Evolutionary conservation across 208 protist species (phyloP).

Genomic region (Novymonas esmeraldas): DNA sequence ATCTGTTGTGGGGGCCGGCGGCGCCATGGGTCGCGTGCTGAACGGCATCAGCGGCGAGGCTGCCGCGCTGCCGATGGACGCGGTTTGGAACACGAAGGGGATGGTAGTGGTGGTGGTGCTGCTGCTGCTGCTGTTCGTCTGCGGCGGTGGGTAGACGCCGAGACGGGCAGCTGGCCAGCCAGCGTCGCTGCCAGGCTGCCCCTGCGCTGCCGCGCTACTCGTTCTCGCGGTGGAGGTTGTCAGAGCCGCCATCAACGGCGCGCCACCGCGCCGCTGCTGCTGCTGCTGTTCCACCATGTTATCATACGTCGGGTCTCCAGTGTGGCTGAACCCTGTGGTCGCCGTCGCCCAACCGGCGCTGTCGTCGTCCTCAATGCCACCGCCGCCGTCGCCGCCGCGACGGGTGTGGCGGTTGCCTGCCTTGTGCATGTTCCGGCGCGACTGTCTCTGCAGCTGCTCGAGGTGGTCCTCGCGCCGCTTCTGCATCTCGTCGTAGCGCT

Average conservation of each 20-base stretch:
- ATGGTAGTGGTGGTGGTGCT: not conserved
- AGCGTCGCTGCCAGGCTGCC: too few species aligned
- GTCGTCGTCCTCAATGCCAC: conserved; percentile 4
- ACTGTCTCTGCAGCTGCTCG: not conserved
- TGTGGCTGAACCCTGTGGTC: conserved; percentile 27
- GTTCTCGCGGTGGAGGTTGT: not conserved
- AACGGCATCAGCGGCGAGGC: conserved; percentile 22
- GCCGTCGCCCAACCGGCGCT: conserved; percentile 21
- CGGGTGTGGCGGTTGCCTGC: conserved; percentile 1
- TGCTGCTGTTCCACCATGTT: conserved; percentile 32
- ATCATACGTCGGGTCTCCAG: conserved; percentile 29
- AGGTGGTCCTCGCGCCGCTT: conserved; percentile 2
- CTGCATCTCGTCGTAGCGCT: conserved; percentile 21
- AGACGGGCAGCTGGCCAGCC: too few species aligned
- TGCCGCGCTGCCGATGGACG: not conserved
- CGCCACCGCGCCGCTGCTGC: not conserved
- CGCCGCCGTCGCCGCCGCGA: not conserved
- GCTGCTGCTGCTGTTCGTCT: not conserved
- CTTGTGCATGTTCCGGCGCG: not conserved
- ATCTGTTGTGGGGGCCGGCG: not conserved
- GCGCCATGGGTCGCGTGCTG: conserved; percentile 27
- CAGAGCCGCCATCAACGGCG: not conserved
- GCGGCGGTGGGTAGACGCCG: too few species aligned
- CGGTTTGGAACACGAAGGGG: conserved; percentile 24
- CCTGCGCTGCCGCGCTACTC: too few species aligned